Evolutionary conservation across 2,329 filamentous ascomycete genomes (phyloP), one percentile per base, ranked within the genome.

Genomic region (Dactylellina leptospora): DNA sequence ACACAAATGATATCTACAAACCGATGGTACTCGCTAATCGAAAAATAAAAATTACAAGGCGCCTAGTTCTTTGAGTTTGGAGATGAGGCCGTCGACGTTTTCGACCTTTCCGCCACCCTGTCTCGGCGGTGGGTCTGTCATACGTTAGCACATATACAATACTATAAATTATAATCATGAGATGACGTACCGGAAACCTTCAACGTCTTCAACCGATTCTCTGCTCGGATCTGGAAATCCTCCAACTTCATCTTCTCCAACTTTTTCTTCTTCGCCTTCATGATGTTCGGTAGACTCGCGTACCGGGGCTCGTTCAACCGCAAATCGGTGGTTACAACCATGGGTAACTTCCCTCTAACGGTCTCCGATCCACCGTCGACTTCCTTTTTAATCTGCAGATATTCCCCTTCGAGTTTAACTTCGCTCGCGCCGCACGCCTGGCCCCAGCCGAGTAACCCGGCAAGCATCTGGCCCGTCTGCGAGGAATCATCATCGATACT

Each of bases 261-360:
- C 78, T 91, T 91, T 90, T 99, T 99, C 90, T 97, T 99, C 90
- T 99, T 99, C 58, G 95, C 95, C 89, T 97, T 99, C 95, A 99
- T 99, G 75, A 99, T 97, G 80, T 97, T 97, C 54, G 93, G 93
- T 86, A 99, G 81, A 81, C 88, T 96, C 20, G 93, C 95, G 80
- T 96, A 99, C 75, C 95, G 85, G 70, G 95, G 95, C 86, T 96
- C 92, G 79, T 99, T 99, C 80, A 99, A 83, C 56, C 95, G 84
- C 82, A 99, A 81, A 83, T 99, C 95, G 74, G 95, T 96, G 73
- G 95, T 99, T 77, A 99, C 90, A 56, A 99, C 83, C 88, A 97
- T 88, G 0, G 95, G 95, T 81, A 99, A 82, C 83, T 90, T 91
- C 0, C 91, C 88, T 80, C 85, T 85, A 61, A 99, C 83, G 74